Conservation (phyloP, 768 basidiomycete genomes). For the Boletus vermiculosoides region DNA sequence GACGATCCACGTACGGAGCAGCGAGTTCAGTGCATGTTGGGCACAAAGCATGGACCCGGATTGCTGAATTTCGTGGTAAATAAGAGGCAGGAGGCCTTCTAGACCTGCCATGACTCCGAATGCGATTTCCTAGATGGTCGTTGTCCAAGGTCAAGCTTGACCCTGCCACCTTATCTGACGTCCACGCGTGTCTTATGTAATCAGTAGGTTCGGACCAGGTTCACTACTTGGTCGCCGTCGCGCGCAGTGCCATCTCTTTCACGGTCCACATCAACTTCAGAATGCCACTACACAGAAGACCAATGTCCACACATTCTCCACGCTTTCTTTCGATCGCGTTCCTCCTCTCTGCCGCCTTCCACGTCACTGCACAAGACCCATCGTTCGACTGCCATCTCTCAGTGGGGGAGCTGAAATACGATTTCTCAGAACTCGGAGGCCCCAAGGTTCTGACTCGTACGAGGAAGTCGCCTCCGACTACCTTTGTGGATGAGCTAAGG, state of each 20-base stretch:
- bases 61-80: constrained; percentile 82
- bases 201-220: constrained; percentile 7
- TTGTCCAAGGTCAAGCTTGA: constrained; percentile 10
- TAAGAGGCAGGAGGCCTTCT: constrained; percentile 49
- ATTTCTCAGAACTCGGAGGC: constrained; percentile 56
- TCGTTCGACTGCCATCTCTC: constrained; percentile 55
- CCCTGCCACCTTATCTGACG: constrained; percentile 17
- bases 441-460: constrained; percentile 50
- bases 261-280: constrained; percentile 1
- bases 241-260: neutral
- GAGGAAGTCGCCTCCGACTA: constrained; percentile 63
- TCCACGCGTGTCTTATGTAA: constrained; percentile 36
- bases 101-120: constrained; percentile 52
- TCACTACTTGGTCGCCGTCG: neutral
- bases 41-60: constrained; percentile 82
- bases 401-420: constrained; percentile 47
- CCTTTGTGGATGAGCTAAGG: constrained; percentile 53
- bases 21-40: constrained; percentile 79
- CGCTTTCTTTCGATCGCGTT: constrained; percentile 15
- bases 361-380: constrained; percentile 38
- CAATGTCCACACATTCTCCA: neutral
- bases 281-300: constrained; percentile 25
- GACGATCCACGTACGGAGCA: constrained; percentile 55
- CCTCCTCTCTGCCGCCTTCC: constrained; percentile 21
- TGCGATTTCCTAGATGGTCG: constrained; percentile 12